Base-by-base conservation (phyloP, 495 filamentous ascomycete species). In the Evernia prunastri region DNA sequence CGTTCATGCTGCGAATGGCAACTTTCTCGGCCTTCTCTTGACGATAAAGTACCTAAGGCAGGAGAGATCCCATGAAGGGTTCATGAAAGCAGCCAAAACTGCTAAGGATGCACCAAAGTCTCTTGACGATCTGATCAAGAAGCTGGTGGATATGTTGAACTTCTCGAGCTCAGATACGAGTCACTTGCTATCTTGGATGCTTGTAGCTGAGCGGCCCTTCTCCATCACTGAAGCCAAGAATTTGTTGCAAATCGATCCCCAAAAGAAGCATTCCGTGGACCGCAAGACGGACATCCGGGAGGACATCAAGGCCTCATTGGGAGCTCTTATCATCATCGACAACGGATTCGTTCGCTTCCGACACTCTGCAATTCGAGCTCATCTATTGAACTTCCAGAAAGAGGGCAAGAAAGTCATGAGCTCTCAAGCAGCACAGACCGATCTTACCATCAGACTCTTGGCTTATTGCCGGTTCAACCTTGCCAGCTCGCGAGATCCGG, bases 11-110 rank as follows among this genome's bases (percentile, higher is more conserved):
- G 79, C 83, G 1, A 80, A 81, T 51, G 79, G 82, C 13, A 84
- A 80, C 15, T 87, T 87, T 69, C 77, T 85, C 23, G 86, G 82
- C 78, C 83, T 82, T 7, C 79, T 82, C 51, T 70, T 86, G 63
- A 79, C 77, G 7, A 67, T 81, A 29, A 74, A 77, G n/a, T 71
- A 78, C 31, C 72, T 84, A 20, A 73, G 78, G 67, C 76, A 80
- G 66, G 71, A 76, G 23, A 74, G 76, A 0, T 66, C 72, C 47
- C 61, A 59, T 12, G 78, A 82, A 9, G 74, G 76, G 15, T 76
- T 80, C 42, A 60, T 70, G 31, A 76, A 79, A 42, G 53, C 72
- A 15, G 70, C 77, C 23, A 65, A 77, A 3, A 64, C 72, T 37
- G 72, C 81, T 13, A 75, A 74, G 39, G 72, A 76, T 45, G 68